Base-by-base conservation (phyloP, 2,329 filamentous ascomycete species). In the Botrytis porri region DNA sequence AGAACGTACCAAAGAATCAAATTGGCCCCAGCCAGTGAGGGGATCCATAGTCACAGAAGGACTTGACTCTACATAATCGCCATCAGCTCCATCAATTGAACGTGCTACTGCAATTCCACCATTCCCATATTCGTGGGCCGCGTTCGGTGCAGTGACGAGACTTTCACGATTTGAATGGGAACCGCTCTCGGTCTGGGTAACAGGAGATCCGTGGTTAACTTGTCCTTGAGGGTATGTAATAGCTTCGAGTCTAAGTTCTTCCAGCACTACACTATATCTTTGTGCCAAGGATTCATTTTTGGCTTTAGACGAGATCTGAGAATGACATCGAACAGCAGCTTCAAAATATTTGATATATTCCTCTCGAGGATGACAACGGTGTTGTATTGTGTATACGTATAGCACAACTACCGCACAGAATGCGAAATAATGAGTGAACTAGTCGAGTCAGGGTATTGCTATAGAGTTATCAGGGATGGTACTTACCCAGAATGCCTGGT, bases 371-470 rank as follows among this genome's bases (percentile, higher is more conserved):
- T 77, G 74, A 6, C 78, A 75, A 1, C 80, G 75, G 45, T 82
- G 78, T 60, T 84, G 84, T 16, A 85, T 85, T 7, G 81, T 81
- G 60, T 83, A 84, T 6, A 85, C 81, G 72, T 85, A 85, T 3
- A 85, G 77, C 1, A 85, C 80, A 1, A 84, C 83, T 4, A 84
- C 82, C 0, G 84, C 84, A 20, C 80, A 84, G 62, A 85, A 86
- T 1, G 82, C 83, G 70, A 83, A 84, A 71, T 86, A 85, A 37
- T 83, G 83, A 0, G 79, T 81, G 62, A 82, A 82, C 81, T 82
- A 35, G 0, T 5, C 12, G 29, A 25, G 10, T 75, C 25, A 73
- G 37, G 20, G 10, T 32, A 35, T 39, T 35, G 3, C 61, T 41
- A 18, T 45, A n/a, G 22, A 45, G 9, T 37, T 14, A 32, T 60